A percentile compares a stretch with the other conserved stretches of the same genome.
Conservation (phyloP, 345 rosid genomes). For the Populus pruinosa region DNA sequence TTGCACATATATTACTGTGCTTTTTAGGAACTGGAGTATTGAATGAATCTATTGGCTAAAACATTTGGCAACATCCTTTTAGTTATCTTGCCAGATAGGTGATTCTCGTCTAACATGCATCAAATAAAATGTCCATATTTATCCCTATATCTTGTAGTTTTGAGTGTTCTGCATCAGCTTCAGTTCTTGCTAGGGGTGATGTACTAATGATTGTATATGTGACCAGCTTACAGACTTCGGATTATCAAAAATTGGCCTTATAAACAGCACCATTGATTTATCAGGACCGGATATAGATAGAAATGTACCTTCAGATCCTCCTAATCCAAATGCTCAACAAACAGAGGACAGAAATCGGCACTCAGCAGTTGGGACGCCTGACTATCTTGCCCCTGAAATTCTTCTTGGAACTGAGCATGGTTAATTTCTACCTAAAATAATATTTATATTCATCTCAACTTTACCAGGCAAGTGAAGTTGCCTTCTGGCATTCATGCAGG, state of each 20-base stretch:
- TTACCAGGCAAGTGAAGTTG: slow-evolving; percentile 22
- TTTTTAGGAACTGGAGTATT: background rate
- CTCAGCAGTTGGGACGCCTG: slow-evolving; percentile 86
- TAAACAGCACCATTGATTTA: slow-evolving; percentile 70
- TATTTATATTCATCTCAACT: slow-evolving; percentile 8
- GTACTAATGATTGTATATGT: slow-evolving; percentile 29
- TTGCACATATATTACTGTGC: background rate
- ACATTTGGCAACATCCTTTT: background rate
- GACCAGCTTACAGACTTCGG: slow-evolving; percentile 89
- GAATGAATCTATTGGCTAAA: background rate
- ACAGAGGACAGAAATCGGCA: slow-evolving; percentile 44
- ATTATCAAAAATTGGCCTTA: slow-evolving; percentile 77
- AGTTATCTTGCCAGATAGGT: background rate
- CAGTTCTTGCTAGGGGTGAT: slow-evolving; percentile 12
- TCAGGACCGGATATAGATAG: slow-evolving; percentile 49
- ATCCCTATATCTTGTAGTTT: background rate
- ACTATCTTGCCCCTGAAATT: slow-evolving; percentile 87
- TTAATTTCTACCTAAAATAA: slow-evolving; percentile 25
- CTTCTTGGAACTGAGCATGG: slow-evolving; percentile 88
- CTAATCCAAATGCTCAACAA: slow-evolving; percentile 35
- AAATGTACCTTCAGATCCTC: slow-evolving; percentile 34
- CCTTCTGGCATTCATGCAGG: slow-evolving; percentile 46
- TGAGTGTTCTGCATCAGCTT: slow-evolving; percentile 7
- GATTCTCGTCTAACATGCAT: background rate
- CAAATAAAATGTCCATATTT: background rate